Base-by-base conservation (phyloP, 495 filamentous ascomycete genomes). In the Trichoderma asperelloides region DNA sequence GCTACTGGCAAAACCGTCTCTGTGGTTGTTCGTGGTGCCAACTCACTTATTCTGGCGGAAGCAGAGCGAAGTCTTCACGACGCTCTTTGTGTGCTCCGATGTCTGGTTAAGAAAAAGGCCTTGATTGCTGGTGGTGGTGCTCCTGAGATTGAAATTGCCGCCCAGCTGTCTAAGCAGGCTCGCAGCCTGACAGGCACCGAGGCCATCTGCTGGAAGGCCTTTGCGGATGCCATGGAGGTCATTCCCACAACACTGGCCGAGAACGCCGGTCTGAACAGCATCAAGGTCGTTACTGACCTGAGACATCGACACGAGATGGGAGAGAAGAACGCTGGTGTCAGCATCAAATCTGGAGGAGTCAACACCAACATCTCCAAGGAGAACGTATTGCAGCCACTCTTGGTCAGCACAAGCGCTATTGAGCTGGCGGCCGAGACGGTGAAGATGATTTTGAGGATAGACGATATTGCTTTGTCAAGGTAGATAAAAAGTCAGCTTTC, bases 211-310 rank as follows among this genome's bases (percentile, higher is more conserved):
- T 98, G 91, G 90, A 97, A 96, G 77, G 94, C 93, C 12, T 98
- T 98, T 70, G 95, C 95, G 11, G 96, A 98, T 70, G 95, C 95
- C 33, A 89, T 98, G 84, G 95, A 98, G 80, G 91, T 98, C 9
- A 92, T 98, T 67, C 95, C 95, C 18, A 97, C 93, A 27, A 98
- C 95, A 2, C 85, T 98, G 57, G 95, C 95, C 2, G 95, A 98
- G 81, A 98, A 98, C 71, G 95, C 95, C 0, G 95, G 95, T 41
- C 83, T 98, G 66, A 98, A 97, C 82, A 91, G 89, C 73, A 98
- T 98, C 83, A 96, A 93, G 78, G 96, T 98, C 18, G 95, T 98
- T n/a, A 98, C 95, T 43, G 96, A 97, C 68, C 79, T 98, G 76
- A 85, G 96, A 72, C 91, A 97, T 78, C 85, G 92, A 70, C 95